Base-by-base conservation (phyloP, 805 yeast species). In the Yarrowia bubula region DNA sequence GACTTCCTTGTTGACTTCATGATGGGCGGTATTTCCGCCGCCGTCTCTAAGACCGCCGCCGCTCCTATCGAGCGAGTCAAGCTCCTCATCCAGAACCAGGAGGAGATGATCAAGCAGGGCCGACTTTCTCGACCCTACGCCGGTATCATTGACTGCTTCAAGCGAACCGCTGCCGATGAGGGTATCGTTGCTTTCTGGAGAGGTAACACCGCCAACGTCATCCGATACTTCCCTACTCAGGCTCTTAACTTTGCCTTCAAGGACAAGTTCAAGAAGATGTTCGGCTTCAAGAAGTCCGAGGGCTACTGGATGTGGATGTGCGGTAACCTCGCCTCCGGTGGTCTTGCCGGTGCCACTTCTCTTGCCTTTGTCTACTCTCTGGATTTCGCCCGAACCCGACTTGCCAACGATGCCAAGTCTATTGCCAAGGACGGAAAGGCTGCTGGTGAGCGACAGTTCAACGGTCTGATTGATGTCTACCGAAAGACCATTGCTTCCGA, bases 211-310 rank as follows among this genome's bases (percentile, higher is more conserved):
- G 98, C 98, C 76, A 92, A 92, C 83, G 98, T 92, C 79, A 88
- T 92, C 84, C 90, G 98, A 86, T 92, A 92, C 87, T 92, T 92
- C 96, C 98, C 98, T 81, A 92, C 98, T 80, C 98, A 92, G 84
- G 98, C 98, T 75, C 86, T 92, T 79, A 92, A 92, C 89, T 92
- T 92, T 77, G 98, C 98, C 76, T 92, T 92, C 93, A 92, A 92
- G 86, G 98, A 92, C 81, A 89, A 90, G 84, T 90, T 92, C 84
- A 92, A 92, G 88, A 86, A 86, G 75, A 81, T 92, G 88, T 92
- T 92, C 79, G 96, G 96, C 83, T 91, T 91, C 91, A 92, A 92
- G 88, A 92, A 92, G 87, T 91, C 88, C 65, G 96, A 91, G 75
- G 88, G 89, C 74, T 92, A 92, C 90, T 87, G 89, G 86, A 80